Percentiles rank a stretch among this genome's conserved stretches.
These are phyloP conservation scores for Allantophomopsis lycopodina DNA, from an alignment of 2,329 filamentous ascomycete species.

Conservation along the genomic window DNA sequence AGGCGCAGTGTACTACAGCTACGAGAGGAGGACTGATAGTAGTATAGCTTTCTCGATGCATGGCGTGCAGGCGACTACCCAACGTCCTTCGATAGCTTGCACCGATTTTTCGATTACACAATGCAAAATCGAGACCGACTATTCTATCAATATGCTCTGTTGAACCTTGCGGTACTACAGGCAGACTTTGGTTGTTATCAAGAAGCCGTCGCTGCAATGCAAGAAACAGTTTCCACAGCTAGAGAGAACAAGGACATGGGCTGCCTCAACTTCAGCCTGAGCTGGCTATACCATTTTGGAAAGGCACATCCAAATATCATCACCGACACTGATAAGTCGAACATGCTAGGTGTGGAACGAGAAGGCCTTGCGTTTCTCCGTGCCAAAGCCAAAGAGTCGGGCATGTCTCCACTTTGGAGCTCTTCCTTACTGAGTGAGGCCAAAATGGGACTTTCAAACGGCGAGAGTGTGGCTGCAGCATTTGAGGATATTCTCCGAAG, in stretches of 20 bases:
- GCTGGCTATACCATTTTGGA: slow-evolving; percentile 93
- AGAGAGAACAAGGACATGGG: slow-evolving; percentile 84
- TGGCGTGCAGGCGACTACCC: slow-evolving; percentile 87
- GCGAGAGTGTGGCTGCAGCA: slow-evolving; percentile 46
- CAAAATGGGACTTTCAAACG: slow-evolving; percentile 62
- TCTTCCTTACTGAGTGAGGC: slow-evolving; percentile 78
- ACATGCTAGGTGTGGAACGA: slow-evolving; percentile 62
- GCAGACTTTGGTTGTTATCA: slow-evolving; percentile 87
- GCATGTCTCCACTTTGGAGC: slow-evolving; percentile 75
- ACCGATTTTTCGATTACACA: slow-evolving; percentile 94
- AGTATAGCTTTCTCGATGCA: slow-evolving; percentile 66
- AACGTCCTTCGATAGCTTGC: slow-evolving; percentile 78
- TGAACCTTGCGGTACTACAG: slow-evolving; percentile 87
- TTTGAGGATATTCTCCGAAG: slow-evolving; percentile 73
- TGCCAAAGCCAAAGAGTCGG: slow-evolving; percentile 70
- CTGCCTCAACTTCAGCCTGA: slow-evolving; percentile 88
- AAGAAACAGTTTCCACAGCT: slow-evolving; percentile 89
- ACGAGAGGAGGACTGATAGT: slow-evolving; percentile 3
- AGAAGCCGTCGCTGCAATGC: slow-evolving; percentile 86
- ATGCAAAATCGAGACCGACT: slow-evolving; percentile 73
- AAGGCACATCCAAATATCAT: slow-evolving; percentile 71
- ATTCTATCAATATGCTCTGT: slow-evolving; percentile 87
- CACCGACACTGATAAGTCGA: slow-evolving; percentile 53
- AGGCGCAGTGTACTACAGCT: slow-evolving; percentile 5
- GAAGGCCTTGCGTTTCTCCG: slow-evolving; percentile 77